Evolutionary conservation across 2,329 filamentous ascomycete genomes (phyloP), one percentile per base, ranked within the genome.

Genomic region (Phaeosphaeria sp.): DNA sequence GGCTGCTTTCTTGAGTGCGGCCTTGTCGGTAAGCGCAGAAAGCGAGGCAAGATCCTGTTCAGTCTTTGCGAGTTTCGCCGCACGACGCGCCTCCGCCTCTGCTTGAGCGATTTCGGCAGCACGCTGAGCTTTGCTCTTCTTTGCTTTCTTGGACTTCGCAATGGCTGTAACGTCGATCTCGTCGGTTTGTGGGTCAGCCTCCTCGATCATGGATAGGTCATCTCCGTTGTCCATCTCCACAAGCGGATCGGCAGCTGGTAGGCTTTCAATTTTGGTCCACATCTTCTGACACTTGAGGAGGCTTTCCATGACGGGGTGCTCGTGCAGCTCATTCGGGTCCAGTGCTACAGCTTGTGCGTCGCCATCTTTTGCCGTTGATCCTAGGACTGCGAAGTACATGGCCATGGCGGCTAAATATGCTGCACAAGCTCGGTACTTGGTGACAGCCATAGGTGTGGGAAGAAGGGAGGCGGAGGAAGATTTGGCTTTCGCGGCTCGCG

Each of bases 311-410:
- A 99, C 87, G 15, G 92, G 89, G 76, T 99, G 95, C 52, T 97
- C 91, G 59, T 92, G 89, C 43, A 99, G 80, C 66, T 96, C 89
- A n/a, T 84, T 82, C 5, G 94, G 90, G 54, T 91, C 85, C 63
- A 96, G 78, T 0, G 91, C 84, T 57, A 87, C 84, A 13, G 79
- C 77, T 6, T 70, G 62, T 0, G 80, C 77, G 7, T 82, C 83
- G 36, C 82, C 78, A 0, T 81, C 80, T 57, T 88, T 87, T 50
- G 88, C 83, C 0, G 92, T 89, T 0, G 92, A 96, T 11, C 92
- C 92, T n/a, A 99, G 81, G 36, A 98, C 85, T 39, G 93, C 91
- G 76, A 99, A 97, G 77, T 99, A 99, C 87, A 97, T 93, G 49
- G 91, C 89, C 65, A 99, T 83, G 1, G 92, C 85, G 44, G 91